Evolutionary conservation across 1,284 basidiomycete species (phyloP), one percentile per base, ranked within the genome.

Genomic region (Dichomitus squalens): DNA sequence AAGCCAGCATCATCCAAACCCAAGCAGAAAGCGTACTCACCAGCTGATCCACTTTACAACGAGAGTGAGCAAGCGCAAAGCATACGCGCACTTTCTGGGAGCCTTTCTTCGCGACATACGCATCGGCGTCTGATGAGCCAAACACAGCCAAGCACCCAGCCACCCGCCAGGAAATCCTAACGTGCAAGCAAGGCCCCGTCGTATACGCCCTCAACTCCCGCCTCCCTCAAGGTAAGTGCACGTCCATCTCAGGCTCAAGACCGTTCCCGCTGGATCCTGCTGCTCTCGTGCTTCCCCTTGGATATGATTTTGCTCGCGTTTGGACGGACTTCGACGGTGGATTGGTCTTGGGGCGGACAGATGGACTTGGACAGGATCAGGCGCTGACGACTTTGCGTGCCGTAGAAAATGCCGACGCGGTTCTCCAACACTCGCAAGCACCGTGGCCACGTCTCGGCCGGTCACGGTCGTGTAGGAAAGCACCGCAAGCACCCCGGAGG

Each of bases 401-500:
- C 78, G 75, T 77, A 81, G 80, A 81, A 80, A 79, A 98, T 97
- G 95, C 95, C 95, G 76, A 94, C 95, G 76, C 93, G 85, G 76
- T 84, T 95, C 80, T 86, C 88, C 73, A 97, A 97, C 80, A 98
- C 94, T 78, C 91, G 96, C 81, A 98, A 98, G 84, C 95, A 96
- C 83, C 87, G 95, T 73, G 95, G 95, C 72, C 95, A 99, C 84
- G 96, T 99, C 72, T 98, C 96, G 68, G 95, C 95, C 73, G 95
- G 95, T 83, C 90, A 98, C 81, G 96, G 96, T 81, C 96, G 96
- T 92, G 92, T 99, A 74, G 97, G 96, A 71, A 98, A 99, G 88
- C 96, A 99, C 89, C 92, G 96, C 79, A 98, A 99, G 81, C 95
- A 97, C 75, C 97, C 97, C 61, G 96, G 96, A 84, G 96, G 96